These are phyloP conservation scores for Camellia lanceoleosa DNA, from an alignment of 148 eudicot species.

Conservation along the genomic window DNA sequence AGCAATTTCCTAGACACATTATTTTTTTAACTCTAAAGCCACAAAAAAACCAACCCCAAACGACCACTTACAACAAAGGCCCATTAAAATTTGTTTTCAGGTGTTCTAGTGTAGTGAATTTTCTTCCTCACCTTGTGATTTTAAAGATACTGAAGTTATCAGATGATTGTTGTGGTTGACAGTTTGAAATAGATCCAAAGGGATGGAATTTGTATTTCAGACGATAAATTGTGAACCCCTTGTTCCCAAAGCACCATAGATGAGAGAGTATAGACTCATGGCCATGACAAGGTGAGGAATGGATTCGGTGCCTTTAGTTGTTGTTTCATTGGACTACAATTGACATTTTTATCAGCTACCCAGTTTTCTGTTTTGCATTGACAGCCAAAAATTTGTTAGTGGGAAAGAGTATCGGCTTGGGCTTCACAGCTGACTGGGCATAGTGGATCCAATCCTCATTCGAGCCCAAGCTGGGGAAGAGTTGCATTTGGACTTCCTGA, in stretches of 20 bases:
- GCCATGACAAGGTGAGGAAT: not conserved
- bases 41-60: no score
- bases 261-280: not conserved
- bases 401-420: not conserved
- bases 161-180: not conserved
- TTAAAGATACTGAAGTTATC: not conserved
- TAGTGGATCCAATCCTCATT: not conserved
- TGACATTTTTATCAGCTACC: not conserved
- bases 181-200: not conserved
- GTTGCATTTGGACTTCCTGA: not conserved
- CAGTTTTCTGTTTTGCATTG: constrained; percentile 2
- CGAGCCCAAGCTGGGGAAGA: not conserved
- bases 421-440: not conserved
- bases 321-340: not conserved
- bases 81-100: no score
- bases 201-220: not conserved
- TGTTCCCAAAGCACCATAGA: not conserved
- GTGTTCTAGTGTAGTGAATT: no score
- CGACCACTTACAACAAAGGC: no score
- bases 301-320: not conserved
- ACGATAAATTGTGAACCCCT: not conserved
- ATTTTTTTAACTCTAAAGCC: no score
- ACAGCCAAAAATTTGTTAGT: not conserved
- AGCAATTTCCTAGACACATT: no score
- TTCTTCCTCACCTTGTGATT: not conserved